phyloP scores from a whole-genome alignment of 768 basidiomycete species.

The Podaxis carcinomalis region DNA sequence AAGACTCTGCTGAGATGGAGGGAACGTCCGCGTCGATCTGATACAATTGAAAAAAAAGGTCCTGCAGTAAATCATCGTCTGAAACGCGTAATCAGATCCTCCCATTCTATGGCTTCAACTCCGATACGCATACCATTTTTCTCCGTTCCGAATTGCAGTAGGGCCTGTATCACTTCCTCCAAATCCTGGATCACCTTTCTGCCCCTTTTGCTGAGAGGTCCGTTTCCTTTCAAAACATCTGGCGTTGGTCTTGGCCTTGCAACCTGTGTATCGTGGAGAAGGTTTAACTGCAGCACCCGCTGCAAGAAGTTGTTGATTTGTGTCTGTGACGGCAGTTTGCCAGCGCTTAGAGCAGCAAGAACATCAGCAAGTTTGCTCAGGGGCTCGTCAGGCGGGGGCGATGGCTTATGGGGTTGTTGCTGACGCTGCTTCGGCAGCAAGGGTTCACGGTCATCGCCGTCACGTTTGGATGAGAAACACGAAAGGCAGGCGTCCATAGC shows the following conservation, averaged over 20 bases:
- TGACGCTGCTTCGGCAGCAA: conserved; percentile 14
- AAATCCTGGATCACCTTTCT: conserved; percentile 23
- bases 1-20: conserved; percentile 16
- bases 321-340: conserved; percentile 36
- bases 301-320: conserved; percentile 27
- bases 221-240: conserved; percentile 14
- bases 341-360: conserved; percentile 30
- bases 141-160: conserved; percentile 30
- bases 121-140: conserved; percentile 30
- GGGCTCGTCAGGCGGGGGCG: not conserved
- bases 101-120: not conserved
- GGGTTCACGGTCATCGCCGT: conserved; percentile 17
- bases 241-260: not conserved
- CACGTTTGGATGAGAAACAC: conserved; percentile 15
- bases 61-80: conserved; percentile 36
- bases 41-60: conserved; percentile 26
- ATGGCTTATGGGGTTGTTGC: not conserved
- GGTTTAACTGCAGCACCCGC: conserved; percentile 21
- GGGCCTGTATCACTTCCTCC: conserved; percentile 26
- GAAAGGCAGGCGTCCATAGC: conserved; percentile 18
- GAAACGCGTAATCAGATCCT: not conserved
- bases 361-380: conserved; percentile 26
- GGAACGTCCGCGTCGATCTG: conserved; percentile 17
- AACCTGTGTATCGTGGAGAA: conserved; percentile 18
- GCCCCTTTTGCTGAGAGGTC: conserved; percentile 26